A percentile compares a stretch with the other conserved stretches of the same genome.
phyloP scores from a whole-genome alignment of 257 asterid genomes.

The Rubia yunnanensis region DNA sequence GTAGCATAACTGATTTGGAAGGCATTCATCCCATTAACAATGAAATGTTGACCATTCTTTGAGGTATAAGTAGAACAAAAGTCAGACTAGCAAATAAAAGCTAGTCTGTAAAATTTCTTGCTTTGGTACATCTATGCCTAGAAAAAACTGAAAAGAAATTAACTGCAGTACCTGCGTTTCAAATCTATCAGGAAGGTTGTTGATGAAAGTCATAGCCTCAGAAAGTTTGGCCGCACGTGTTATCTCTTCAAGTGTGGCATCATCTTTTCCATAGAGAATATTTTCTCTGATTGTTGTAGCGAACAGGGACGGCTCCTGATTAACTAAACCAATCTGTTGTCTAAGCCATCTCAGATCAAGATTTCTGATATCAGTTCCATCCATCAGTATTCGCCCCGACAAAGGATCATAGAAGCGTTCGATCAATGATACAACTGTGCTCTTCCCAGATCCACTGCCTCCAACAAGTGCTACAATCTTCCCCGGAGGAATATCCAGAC shows the following conservation, averaged over 20 bases:
- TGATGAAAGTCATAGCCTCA: conserved; percentile 77
- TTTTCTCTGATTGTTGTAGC: conserved; percentile 85
- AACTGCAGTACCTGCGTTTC: conserved; percentile 66
- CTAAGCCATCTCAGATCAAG: conserved; percentile 82
- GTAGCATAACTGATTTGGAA: neutral
- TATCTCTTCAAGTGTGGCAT: conserved; percentile 69
- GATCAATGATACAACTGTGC: conserved; percentile 84
- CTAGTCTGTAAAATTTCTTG: neutral
- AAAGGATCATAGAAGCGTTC: conserved; percentile 86
- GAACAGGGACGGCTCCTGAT: conserved; percentile 91
- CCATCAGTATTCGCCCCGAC: conserved; percentile 54
- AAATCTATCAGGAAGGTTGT: conserved; percentile 76
- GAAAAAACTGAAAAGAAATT: neutral
- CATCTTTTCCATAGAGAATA: conserved; percentile 71
- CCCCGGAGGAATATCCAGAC: conserved; percentile 76
- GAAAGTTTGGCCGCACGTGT: conserved; percentile 76
- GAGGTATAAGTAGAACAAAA: neutral
- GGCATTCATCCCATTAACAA: neutral
- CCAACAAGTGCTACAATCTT: conserved; percentile 92
- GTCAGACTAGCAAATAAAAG: neutral
- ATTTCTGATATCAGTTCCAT: conserved; percentile 56
- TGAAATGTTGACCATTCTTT: too few species aligned
- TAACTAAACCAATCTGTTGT: conserved; percentile 79
- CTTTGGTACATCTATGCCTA: neutral
- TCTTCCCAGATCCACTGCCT: conserved; percentile 97